These are phyloP conservation scores for Melastoma candidum DNA, from an alignment of 441 rosid genomes.

Conservation along the genomic window DNA sequence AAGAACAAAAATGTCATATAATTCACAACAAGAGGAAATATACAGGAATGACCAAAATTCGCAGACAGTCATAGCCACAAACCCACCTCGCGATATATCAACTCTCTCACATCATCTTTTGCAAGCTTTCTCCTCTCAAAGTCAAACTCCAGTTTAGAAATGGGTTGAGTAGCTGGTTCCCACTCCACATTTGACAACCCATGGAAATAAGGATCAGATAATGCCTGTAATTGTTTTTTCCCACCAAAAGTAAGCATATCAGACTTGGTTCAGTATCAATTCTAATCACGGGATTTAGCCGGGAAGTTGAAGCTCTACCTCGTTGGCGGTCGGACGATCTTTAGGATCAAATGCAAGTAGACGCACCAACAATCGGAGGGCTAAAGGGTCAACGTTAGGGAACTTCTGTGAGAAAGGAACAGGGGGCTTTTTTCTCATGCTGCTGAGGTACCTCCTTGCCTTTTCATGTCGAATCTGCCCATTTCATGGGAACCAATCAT, in stretches of 20 bases:
- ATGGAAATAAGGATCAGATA: slow-evolving; percentile 7
- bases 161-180: slow-evolving; percentile 10
- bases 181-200: slow-evolving; percentile 8
- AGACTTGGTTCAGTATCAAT: too few relatives aligned
- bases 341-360: slow-evolving; percentile 11
- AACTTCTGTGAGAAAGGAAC: slow-evolving; percentile 10
- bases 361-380: slow-evolving; percentile 9
- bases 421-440: slow-evolving; percentile 11
- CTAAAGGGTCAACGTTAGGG: slow-evolving; percentile 7
- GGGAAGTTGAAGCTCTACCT: neutral
- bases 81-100: slow-evolving; percentile 11
- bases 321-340: slow-evolving; percentile 9
- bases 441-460: slow-evolving; percentile 8
- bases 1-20: neutral
- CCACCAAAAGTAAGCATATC: too few relatives aligned
- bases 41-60: neutral
- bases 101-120: slow-evolving; percentile 9
- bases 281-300: too few relatives aligned
- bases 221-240: slow-evolving; percentile 1
- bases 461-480: slow-evolving; percentile 12
- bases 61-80: neutral
- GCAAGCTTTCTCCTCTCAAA: slow-evolving; percentile 8
- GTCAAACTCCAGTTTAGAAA: slow-evolving; percentile 12
- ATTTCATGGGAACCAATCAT: too few relatives aligned
- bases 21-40: neutral